Evolutionary conservation across 2,329 filamentous ascomycete species (phyloP), one percentile per base, ranked within the genome.

Genomic region (Phaeosphaeriaceae sp.): DNA sequence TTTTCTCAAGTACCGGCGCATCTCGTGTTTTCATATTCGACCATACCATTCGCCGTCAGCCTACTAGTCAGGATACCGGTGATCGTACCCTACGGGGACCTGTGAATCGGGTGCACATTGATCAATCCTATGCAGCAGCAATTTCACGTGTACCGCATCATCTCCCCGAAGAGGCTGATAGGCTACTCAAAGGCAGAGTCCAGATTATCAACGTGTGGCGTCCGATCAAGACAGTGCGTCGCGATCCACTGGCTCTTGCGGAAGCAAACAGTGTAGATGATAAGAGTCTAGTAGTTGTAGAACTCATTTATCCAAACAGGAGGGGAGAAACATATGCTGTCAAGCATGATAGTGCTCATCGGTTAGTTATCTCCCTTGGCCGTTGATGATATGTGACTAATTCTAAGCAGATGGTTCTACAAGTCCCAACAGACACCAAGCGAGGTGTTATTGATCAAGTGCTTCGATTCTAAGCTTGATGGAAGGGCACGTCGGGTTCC

Each of bases 21-120:
- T 72, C 79, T 2, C 77, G 79, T 17, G 69, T 85, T 56, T 79
- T 83, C 74, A 83, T 86, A 64, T 87, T 87, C 63, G 82, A 85
- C 71, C 83, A 86, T 70, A 85, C 82, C 5, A 82, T 87, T 60
- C 79, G 79, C n/a, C 77, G 79, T 37, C 64, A 68, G 26, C n/a
- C 58, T 6, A 57, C 65, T 3, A 52, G 52, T 12, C 52, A 49
- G 9, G 30, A 15, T 9, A 28, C 52, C 38, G 29, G 40, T 16
- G 54, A 72, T 72, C 54, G 61, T 15, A 47, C 47, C 0, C 66
- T 74, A 23, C 76, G 77, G 11, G 77, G 75, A 0, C 79, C 77
- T 1, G 79, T 82, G 2, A 74, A 78, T 47, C 76, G 79, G 7
- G 80, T 83, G 2, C 83, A 86, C 64, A 83, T 85, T 54, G 83